Percentiles rank a stretch among this genome's conserved stretches.
Conservation (phyloP, 495 filamentous ascomycete species). For the Daldinia vernicosa region DNA sequence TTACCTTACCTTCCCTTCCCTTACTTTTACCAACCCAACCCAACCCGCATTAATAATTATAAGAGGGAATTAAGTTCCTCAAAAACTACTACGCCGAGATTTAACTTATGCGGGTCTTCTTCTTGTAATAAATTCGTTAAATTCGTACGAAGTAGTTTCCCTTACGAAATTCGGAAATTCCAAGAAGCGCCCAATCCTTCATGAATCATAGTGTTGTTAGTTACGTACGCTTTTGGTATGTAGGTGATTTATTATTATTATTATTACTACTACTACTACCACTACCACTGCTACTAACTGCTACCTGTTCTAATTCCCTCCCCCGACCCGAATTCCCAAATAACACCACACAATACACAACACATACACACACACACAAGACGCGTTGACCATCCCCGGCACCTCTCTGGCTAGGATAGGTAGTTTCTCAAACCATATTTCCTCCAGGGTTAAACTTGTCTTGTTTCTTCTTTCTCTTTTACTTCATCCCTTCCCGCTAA, state of each 20-base stretch:
- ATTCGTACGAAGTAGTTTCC: background rate
- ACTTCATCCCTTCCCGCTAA: background rate
- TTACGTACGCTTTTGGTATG: background rate
- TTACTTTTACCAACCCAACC: no score
- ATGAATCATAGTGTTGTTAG: background rate
- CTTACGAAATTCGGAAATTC: background rate
- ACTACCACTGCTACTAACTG: background rate
- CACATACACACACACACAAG: slow-evolving; percentile 24
- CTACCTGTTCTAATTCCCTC: slow-evolving; percentile 13
- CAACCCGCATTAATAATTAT: background rate
- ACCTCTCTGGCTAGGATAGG: slow-evolving; percentile 28
- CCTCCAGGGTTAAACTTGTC: slow-evolving; percentile 12
- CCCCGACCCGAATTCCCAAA: slow-evolving; percentile 11
- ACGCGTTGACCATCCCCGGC: slow-evolving; percentile 37
- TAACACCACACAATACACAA: slow-evolving; percentile 16
- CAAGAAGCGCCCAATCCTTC: background rate
- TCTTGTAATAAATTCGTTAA: background rate
- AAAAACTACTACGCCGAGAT: background rate
- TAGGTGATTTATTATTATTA: background rate
- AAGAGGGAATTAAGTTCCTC: background rate
- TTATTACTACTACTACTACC: background rate
- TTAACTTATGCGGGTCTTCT: slow-evolving; percentile 2
- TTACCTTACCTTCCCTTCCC: slow-evolving; percentile 1
- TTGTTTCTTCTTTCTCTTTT: background rate
- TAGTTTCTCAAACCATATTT: slow-evolving; percentile 20